phyloP scores from a whole-genome alignment of 208 protist species.

The Crithidia acanthocephali region DNA sequence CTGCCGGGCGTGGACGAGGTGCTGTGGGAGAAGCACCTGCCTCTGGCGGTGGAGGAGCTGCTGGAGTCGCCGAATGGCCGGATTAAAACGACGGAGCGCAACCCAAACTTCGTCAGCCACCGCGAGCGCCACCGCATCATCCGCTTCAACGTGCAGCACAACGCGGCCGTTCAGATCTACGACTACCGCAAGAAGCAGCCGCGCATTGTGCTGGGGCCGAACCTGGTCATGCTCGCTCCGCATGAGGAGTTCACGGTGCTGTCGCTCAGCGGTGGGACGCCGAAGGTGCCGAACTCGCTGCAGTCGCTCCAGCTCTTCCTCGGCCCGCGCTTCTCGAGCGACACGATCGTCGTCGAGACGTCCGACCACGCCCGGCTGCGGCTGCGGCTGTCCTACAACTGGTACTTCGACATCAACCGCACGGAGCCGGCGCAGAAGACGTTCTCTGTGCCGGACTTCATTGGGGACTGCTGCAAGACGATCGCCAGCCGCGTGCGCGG shows the following conservation, averaged over 20 bases:
- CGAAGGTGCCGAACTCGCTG: constrained; percentile 94
- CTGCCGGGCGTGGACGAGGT: constrained; percentile 95
- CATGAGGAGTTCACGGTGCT: constrained; percentile 97
- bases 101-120: constrained; percentile 33
- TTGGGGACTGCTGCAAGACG: constrained; percentile 98
- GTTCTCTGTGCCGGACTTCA: constrained; percentile 96
- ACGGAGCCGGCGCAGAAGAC: constrained; percentile 43
- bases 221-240: constrained; percentile 94
- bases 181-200: constrained; percentile 91
- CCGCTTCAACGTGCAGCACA: constrained; percentile 96
- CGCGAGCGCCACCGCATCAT: constrained; percentile 87
- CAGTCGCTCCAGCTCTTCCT: constrained; percentile 94
- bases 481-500: constrained; percentile 96
- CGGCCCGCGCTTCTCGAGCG: constrained; percentile 95
- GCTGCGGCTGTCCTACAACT: constrained; percentile 97
- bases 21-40: constrained; percentile 95
- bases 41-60: constrained; percentile 91
- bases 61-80: constrained; percentile 67
- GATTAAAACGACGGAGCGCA: constrained; percentile 33
- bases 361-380: constrained; percentile 95
- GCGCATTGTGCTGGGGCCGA: constrained; percentile 94
- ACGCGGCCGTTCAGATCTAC: constrained; percentile 97
- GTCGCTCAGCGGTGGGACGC: constrained; percentile 92
- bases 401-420: constrained; percentile 92
- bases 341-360: constrained; percentile 96